Evolutionary conservation across 2,329 filamentous ascomycete genomes (phyloP).

Genomic region (Fusarium nanum): DNA sequence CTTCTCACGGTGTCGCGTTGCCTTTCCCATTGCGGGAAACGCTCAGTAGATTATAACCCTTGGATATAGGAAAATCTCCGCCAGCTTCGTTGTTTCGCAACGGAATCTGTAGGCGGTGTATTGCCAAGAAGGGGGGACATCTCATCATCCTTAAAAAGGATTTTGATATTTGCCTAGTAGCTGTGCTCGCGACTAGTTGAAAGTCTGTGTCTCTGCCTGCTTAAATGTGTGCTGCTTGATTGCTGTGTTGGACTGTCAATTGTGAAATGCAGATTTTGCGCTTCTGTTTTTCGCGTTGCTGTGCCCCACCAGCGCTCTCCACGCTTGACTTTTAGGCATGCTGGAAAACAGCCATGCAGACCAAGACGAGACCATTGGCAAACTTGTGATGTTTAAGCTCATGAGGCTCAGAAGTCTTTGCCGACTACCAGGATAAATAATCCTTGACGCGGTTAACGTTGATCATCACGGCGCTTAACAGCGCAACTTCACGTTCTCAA

Average conservation of each 20-base stretch:
- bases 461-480: background rate
- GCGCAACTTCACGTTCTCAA: background rate
- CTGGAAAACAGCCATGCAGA: background rate
- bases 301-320: too few relatives aligned
- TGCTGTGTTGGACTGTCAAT: background rate
- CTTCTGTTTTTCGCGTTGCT: background rate
- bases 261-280: background rate
- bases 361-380: background rate
- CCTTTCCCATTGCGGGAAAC: slow-evolving; percentile 63
- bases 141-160: slow-evolving; percentile 46
- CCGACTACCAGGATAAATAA: background rate
- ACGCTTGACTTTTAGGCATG: background rate
- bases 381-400: background rate
- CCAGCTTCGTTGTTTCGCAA: slow-evolving; percentile 53
- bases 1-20: slow-evolving; percentile 70
- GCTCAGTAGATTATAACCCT: slow-evolving; percentile 70
- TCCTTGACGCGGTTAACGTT: background rate
- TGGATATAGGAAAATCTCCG: slow-evolving; percentile 73
- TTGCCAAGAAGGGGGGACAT: slow-evolving; percentile 73
- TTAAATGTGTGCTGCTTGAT: background rate
- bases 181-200: background rate
- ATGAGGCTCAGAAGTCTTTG: slow-evolving; percentile 6
- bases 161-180: slow-evolving; percentile 9
- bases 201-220: background rate
- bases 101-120: slow-evolving; percentile 59